Evolutionary conservation across 257 asterid genomes (phyloP), one percentile per base, ranked within the genome.

Genomic region (Echium plantagineum): DNA sequence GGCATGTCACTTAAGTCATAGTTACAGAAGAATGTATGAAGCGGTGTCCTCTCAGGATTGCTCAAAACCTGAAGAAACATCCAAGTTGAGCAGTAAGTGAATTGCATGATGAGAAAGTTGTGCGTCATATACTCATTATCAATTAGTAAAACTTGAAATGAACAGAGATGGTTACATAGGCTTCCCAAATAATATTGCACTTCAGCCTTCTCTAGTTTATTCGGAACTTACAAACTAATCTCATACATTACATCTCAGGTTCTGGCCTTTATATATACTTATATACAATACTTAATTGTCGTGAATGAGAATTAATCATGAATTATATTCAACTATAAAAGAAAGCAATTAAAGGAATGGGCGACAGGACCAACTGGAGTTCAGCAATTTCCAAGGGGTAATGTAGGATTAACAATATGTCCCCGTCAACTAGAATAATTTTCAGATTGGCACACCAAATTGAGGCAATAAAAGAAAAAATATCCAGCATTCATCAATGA

Each of bases 1-100:
- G 96, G 96, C 96, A 87, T 87, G 67, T 87, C 96, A 71, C 85
- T 85, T 66, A 87, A 77, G 67, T 87, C 91, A 49, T 87, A 87
- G 64, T 74, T 81, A 71, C 94, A 87, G 48, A 85, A 79, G 84
- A 77, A 85, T 42, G 96, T 80, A 63, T 87, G 96, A 8, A 87
- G 59, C 35, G 96, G 96, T 55, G 96, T 87, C 78, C 77, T 85
- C 74, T 87, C 96, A 10, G 96, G 96, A 68, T 87, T 87, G 83
- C 96, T 87, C 65, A 87, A 77, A 63, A 87, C 94, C 96, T 87
- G 80, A 18, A 10, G 49, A 66, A 22, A 35, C 46, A 12, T 7
- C 46, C 46, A 35, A 35, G 46, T 35, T 35, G 13, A 7, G 12
- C 46, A 7, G 13, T 35, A 7, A 35, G 13, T 35, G 46, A 35